Percentiles rank a stretch among this genome's conserved stretches.
Evolutionary conservation across 129 eudicot genomes (phyloP).

Genomic region (Tagetes patula): DNA sequence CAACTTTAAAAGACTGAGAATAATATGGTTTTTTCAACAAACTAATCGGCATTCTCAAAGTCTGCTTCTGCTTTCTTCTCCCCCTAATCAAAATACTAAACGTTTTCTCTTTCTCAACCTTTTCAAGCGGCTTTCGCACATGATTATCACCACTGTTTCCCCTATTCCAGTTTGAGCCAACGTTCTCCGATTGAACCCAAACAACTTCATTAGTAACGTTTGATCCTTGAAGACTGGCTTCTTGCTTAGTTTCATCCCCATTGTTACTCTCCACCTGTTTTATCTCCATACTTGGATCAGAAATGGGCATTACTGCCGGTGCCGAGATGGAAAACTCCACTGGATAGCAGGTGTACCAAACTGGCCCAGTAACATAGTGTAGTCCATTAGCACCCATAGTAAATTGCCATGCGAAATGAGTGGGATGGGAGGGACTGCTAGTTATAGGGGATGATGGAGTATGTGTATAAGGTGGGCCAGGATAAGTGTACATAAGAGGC

Average conservation of each 20-base stretch:
- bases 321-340: no score
- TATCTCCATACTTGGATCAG: no score
- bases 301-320: no score
- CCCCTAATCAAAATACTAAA: conserved; percentile 85
- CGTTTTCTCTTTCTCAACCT: conserved; percentile 66
- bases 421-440: no score
- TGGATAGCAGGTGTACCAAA: no score
- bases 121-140: conserved; percentile 34
- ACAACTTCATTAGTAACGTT: conserved; percentile 40
- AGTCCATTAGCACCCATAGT: no score
- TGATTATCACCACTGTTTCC: conserved; percentile 37
- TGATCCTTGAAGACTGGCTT: conserved; percentile 42
- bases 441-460: no score
- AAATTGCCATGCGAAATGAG: no score
- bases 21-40: conserved; percentile 78
- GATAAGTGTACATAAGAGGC: conserved; percentile 66
- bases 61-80: conserved; percentile 89
- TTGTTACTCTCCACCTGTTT: no score
- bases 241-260: conserved; percentile 43
- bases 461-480: conserved; percentile 74
- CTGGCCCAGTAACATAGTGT: no score
- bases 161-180: conserved; percentile 39
- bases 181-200: conserved; percentile 43
- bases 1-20: conserved; percentile 85
- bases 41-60: conserved; percentile 88